Conservation (phyloP, 768 basidiomycete genomes). For the Megacollybia marginata region DNA sequence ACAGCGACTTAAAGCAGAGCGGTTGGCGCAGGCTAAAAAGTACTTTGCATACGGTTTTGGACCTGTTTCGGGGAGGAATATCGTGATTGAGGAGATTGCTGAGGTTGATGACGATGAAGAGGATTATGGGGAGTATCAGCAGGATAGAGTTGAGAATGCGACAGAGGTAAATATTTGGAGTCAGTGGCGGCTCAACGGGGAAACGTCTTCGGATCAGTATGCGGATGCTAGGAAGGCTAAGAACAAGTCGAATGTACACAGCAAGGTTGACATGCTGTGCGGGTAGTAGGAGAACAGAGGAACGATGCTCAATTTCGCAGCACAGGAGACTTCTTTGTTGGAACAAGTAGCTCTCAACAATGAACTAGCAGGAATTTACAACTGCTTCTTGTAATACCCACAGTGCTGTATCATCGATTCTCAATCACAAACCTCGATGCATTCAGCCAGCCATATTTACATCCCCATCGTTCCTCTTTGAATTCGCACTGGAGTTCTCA, state of each 20-base stretch:
- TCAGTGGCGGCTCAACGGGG: not conserved
- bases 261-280: too few relatives aligned
- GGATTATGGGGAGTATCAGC: conserved; percentile 6
- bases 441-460: too few relatives aligned
- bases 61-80: conserved; percentile 1
- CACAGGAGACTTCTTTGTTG: too few relatives aligned
- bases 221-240: not conserved
- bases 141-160: conserved; percentile 3
- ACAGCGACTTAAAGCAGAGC: conserved; percentile 2
- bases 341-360: too few relatives aligned
- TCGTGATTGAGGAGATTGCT: conserved; percentile 4
- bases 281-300: too few relatives aligned
- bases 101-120: conserved; percentile 7
- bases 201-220: conserved; percentile 3
- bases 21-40: conserved; percentile 4
- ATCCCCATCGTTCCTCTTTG: too few relatives aligned
- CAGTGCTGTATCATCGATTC: too few relatives aligned
- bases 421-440: too few relatives aligned
- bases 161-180: conserved; percentile 2
- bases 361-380: too few relatives aligned
- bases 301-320: too few relatives aligned
- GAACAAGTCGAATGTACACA: not conserved
- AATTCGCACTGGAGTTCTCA: conserved; percentile 2
- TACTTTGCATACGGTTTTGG: conserved; percentile 6
- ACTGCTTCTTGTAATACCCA: too few relatives aligned